phyloP scores from a whole-genome alignment of 805 yeast genomes.

The Candida sonorensis region DNA sequence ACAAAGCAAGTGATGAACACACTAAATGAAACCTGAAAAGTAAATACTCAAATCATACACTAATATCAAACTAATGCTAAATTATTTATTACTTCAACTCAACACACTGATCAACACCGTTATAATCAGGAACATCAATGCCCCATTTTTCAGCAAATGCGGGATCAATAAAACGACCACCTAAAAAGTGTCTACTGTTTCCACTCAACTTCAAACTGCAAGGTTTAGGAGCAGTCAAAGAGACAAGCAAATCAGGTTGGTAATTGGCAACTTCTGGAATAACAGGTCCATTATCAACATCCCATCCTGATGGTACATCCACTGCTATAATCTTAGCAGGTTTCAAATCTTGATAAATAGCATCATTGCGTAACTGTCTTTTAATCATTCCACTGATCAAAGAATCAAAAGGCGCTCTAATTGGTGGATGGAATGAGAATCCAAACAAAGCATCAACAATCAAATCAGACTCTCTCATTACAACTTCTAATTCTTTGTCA shows the following conservation, averaged over 20 bases:
- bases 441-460: conserved; percentile 87
- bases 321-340: conserved; percentile 74
- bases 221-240: conserved; percentile 92
- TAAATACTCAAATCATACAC: too few relatives aligned
- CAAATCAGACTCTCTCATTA: conserved; percentile 33
- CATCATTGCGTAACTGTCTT: conserved; percentile 13
- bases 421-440: conserved; percentile 85
- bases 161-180: conserved; percentile 78
- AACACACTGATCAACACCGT: conserved; percentile 51
- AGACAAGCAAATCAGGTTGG: conserved; percentile 63
- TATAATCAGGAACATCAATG: conserved; percentile 56
- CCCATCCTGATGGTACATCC: conserved; percentile 97
- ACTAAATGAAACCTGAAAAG: too few relatives aligned
- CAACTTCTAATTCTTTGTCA: conserved; percentile 18
- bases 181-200: conserved; percentile 62
- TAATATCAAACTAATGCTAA: too few relatives aligned
- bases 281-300: conserved; percentile 80
- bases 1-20: too few relatives aligned
- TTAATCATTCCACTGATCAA: conserved; percentile 36
- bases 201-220: conserved; percentile 50
- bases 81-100: conserved; percentile 13
- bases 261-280: conserved; percentile 26
- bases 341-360: too few relatives aligned
- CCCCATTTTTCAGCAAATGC: conserved; percentile 67
- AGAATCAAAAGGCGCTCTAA: conserved; percentile 66